These are phyloP conservation scores for Phaffomyces antillensis DNA, from an alignment of 805 yeast genomes.

Conservation along the genomic window DNA sequence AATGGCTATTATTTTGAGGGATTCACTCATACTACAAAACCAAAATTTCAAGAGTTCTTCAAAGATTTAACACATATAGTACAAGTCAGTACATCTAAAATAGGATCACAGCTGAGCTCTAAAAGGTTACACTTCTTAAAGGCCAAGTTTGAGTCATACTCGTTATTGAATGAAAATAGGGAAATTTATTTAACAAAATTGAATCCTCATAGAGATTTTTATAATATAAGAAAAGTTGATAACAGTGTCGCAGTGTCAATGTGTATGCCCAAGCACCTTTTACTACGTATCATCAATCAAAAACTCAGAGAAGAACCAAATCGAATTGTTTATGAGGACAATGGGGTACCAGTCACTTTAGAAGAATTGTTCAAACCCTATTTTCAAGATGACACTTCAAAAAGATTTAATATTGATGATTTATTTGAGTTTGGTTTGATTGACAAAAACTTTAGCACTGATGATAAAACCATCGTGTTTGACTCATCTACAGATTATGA, in stretches of 20 bases:
- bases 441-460: constrained; percentile 16
- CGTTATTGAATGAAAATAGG: constrained; percentile 26
- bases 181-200: constrained; percentile 30
- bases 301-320: constrained; percentile 30
- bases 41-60: constrained; percentile 25
- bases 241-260: constrained; percentile 97
- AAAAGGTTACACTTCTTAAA: constrained; percentile 26
- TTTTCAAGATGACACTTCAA: constrained; percentile 23
- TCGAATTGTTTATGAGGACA: constrained; percentile 25
- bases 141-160: constrained; percentile 30
- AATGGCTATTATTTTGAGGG: neutral
- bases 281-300: constrained; percentile 31
- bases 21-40: constrained; percentile 9
- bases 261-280: constrained; percentile 95
- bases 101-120: constrained; percentile 13
- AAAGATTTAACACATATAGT: constrained; percentile 24
- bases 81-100: constrained; percentile 9
- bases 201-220: constrained; percentile 36
- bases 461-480: constrained; percentile 20
- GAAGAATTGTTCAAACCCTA: constrained; percentile 22
- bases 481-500: constrained; percentile 16
- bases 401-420: constrained; percentile 23
- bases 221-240: constrained; percentile 37
- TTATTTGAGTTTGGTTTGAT: constrained; percentile 23
- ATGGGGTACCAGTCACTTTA: constrained; percentile 21